These are phyloP conservation scores for Lathyrus tuberosus DNA, from an alignment of 306 rosid genomes.

Conservation along the genomic window DNA sequence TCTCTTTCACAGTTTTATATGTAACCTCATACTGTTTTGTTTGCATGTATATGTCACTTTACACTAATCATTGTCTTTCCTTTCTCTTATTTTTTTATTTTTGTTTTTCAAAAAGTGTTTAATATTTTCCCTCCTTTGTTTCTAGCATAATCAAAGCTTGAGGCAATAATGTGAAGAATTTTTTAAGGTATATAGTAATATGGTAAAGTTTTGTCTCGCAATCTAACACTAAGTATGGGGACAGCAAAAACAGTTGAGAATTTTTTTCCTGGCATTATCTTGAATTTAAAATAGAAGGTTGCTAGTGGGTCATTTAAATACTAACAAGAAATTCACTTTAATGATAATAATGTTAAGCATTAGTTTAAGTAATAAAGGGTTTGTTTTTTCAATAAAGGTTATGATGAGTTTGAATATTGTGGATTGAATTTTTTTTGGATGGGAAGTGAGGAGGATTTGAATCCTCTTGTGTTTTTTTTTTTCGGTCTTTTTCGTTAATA, in stretches of 20 bases:
- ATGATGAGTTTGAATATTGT: not conserved
- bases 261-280: not conserved
- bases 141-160: slow-evolving; percentile 10
- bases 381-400: not conserved
- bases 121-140: slow-evolving; percentile 7
- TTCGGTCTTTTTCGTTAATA: no score
- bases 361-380: not conserved
- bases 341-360: no score
- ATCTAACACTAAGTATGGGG: not conserved
- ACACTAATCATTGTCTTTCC: slow-evolving; percentile 35
- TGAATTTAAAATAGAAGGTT: slow-evolving; percentile 5
- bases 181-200: slow-evolving; percentile 1
- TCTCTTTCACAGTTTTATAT: not conserved
- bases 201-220: slow-evolving; percentile 6
- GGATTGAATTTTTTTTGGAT: not conserved
- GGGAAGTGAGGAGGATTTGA: not conserved
- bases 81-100: slow-evolving; percentile 11
- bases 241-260: not conserved
- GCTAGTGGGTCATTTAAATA: slow-evolving; percentile 8
- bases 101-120: not conserved
- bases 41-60: slow-evolving; percentile 12
- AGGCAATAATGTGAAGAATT: not conserved
- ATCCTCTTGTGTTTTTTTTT: no score
- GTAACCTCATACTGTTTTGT: not conserved
- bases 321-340: not conserved